Base-by-base conservation (phyloP, 129 eudicot genomes). In the Silybum marianum region DNA sequence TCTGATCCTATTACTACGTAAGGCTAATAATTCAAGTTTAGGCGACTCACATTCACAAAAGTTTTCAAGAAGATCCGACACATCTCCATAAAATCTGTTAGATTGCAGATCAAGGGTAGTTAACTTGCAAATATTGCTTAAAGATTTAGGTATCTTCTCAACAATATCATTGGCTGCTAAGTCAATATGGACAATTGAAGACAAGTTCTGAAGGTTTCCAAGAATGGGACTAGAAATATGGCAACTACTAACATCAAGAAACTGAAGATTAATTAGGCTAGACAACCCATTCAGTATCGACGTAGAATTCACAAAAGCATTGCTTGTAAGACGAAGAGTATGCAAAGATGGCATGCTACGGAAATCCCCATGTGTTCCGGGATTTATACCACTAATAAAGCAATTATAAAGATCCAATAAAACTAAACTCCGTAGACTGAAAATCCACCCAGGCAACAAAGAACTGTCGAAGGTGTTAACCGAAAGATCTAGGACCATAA, bases 1-100 rank as follows among this genome's bases (percentile, higher is more conserved):
- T 9, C 28, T 30, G 48, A 76, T 32, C 32, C 32, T 22, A 60
- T 76, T 76, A 8, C 30, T 26, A 32, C 32, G 28, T 16, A 76
- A 76, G 30, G 69, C 69, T 6, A 76, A 9, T 6, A 48, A 2
- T 51, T 76, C 80, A 4, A 76, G 26, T 76, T 65, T 76, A 1
- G 80, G 80, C 12, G 54, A 76, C 19, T 76, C 80, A 60, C 80
- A 76, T 76, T 58, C 70, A 30, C 71, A 76, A 13, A 76, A 60
- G 21, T 69, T 76, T 76, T 76, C 80, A 32, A 76, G 80, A 76
- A 58, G 32, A 30, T 58, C 80, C 5, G 80, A 58, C 4, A 76
- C 71, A 32, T 39, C 48, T 18, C 71, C 80, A 8, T 7, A 13
- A 9, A 32, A 60, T n/a, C 9, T 4, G 71, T 76, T 76, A 18